Conservation (phyloP, 2,329 filamentous ascomycete species). For the Trichoderma atroviride region DNA sequence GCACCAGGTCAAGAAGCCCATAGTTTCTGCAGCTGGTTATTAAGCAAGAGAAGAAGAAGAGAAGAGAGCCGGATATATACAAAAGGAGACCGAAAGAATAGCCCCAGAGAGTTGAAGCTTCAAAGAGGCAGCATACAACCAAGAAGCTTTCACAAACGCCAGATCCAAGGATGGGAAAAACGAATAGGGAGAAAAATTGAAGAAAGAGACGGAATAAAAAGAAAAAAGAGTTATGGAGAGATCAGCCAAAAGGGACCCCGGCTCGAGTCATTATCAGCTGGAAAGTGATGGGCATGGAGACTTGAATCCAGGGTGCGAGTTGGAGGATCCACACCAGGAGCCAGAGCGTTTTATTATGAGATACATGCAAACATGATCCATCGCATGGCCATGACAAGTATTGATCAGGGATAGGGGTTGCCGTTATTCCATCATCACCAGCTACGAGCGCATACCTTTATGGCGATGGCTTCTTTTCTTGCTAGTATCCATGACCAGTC, state of each 20-base stretch:
- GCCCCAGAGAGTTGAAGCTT: neutral
- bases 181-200: neutral
- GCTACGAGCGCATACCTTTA: neutral
- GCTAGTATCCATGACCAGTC: neutral
- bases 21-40: conserved; percentile 33
- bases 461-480: neutral
- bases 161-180: neutral
- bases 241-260: neutral
- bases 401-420: neutral
- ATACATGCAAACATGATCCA: neutral
- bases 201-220: neutral
- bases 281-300: neutral
- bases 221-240: neutral
- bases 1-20: conserved; percentile 59
- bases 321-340: neutral
- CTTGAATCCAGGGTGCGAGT: neutral
- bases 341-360: conserved; percentile 4
- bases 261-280: neutral
- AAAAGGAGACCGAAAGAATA: neutral
- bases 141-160: neutral
- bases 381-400: neutral
- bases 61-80: neutral
- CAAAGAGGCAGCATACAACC: neutral
- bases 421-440: too few species aligned
- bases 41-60: neutral